Evolutionary conservation across 1,139 yeast genomes (phyloP).

Genomic region (Kodamaea arcana): DNA sequence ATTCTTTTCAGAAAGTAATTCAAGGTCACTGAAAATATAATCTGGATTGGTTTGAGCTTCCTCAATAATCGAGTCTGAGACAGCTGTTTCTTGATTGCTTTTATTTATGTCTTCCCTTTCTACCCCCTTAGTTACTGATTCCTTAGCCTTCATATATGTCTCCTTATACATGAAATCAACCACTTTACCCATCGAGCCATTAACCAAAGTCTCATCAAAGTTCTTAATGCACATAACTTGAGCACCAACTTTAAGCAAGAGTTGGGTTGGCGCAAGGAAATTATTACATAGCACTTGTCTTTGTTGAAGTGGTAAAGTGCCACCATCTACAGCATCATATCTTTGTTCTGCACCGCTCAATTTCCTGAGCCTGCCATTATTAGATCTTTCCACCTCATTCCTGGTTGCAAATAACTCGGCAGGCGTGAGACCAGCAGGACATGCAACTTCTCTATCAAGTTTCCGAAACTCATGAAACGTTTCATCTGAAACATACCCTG

Average conservation of each 20-base stretch:
- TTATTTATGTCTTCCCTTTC: constrained; percentile 11
- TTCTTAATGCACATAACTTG: constrained; percentile 97
- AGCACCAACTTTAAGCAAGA: constrained; percentile 72
- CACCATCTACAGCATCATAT: constrained; percentile 63
- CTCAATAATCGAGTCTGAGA: background rate
- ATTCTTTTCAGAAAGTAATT: constrained; percentile 4
- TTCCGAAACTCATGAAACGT: constrained; percentile 54
- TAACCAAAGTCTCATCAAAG: constrained; percentile 79
- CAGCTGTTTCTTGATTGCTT: constrained; percentile 8
- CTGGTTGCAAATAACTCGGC: constrained; percentile 86
- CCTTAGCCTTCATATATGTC: constrained; percentile 27
- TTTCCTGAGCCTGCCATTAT: constrained; percentile 47
- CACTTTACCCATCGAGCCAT: constrained; percentile 88
- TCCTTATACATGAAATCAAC: constrained; percentile 38
- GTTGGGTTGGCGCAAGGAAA: constrained; percentile 64
- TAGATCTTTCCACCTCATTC: constrained; percentile 78
- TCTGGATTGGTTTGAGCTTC: constrained; percentile 5
- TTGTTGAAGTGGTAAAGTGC: constrained; percentile 45
- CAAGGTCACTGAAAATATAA: constrained; percentile 7
- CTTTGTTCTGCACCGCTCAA: constrained; percentile 47
- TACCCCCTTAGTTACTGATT: background rate
- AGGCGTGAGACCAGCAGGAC: constrained; percentile 72
- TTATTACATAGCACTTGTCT: constrained; percentile 49
- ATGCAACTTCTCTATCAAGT: constrained; percentile 52
- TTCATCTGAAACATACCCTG: constrained; percentile 57